Evolutionary conservation across 805 yeast genomes (phyloP).

Genomic region (Clavispora asparagi): DNA sequence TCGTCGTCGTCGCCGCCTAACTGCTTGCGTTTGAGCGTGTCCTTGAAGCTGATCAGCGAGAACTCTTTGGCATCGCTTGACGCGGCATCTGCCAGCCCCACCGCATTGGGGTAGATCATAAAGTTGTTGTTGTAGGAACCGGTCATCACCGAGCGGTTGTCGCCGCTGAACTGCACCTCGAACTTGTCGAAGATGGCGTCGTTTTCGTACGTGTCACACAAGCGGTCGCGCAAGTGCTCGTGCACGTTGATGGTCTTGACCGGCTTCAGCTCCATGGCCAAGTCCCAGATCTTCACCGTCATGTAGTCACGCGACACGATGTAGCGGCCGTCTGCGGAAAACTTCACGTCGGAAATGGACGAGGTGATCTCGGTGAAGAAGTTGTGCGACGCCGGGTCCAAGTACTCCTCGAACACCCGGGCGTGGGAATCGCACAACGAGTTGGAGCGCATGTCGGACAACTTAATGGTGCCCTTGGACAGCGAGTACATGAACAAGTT

Average conservation of each 20-base stretch:
- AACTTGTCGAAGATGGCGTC: constrained; percentile 98
- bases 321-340: constrained; percentile 86
- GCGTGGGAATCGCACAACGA: constrained; percentile 91
- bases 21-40: constrained; percentile 5
- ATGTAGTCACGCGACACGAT: constrained; percentile 96
- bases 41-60: constrained; percentile 6
- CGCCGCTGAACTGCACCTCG: constrained; percentile 93
- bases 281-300: constrained; percentile 98
- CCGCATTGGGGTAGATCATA: constrained; percentile 90
- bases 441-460: constrained; percentile 94
- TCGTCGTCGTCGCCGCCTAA: constrained; percentile 18
- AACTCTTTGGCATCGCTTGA: constrained; percentile 1
- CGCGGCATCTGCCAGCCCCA: constrained; percentile 20
- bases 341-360: constrained; percentile 88
- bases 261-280: constrained; percentile 94
- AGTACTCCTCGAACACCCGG: constrained; percentile 83
- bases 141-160: constrained; percentile 87
- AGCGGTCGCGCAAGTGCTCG: constrained; percentile 85
- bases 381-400: constrained; percentile 88
- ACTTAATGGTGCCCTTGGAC: constrained; percentile 90
- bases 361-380: constrained; percentile 97
- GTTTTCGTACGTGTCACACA: constrained; percentile 96
- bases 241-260: constrained; percentile 91
- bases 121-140: constrained; percentile 97
- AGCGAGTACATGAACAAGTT: constrained; percentile 93